Conservation (phyloP, 2,329 filamentous ascomycete species). For the Microdochium bolleyi region DNA sequence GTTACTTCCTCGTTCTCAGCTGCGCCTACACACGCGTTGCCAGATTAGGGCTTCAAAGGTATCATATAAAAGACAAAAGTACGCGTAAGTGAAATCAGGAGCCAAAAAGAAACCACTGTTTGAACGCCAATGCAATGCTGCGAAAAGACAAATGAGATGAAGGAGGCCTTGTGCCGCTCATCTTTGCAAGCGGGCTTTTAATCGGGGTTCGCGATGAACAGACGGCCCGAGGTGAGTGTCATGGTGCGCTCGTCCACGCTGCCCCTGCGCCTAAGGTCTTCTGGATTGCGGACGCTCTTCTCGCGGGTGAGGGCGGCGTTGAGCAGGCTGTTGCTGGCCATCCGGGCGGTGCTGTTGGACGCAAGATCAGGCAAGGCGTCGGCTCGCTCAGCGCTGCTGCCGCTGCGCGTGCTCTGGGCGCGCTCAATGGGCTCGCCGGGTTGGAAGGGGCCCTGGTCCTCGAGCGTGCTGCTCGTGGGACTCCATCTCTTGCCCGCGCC, state of each 20-base stretch:
- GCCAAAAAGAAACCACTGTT: neutral
- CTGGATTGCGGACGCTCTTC: constrained; percentile 58
- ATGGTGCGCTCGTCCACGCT: constrained; percentile 78
- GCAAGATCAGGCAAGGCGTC: constrained; percentile 51
- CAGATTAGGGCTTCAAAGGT: neutral
- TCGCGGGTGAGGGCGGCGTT: constrained; percentile 52
- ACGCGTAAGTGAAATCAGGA: neutral
- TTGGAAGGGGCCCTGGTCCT: constrained; percentile 24
- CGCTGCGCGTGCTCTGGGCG: constrained; percentile 43
- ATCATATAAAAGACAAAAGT: neutral
- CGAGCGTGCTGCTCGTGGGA: constrained; percentile 43
- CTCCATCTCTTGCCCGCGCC: constrained; percentile 34
- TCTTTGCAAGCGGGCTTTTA: constrained; percentile 19
- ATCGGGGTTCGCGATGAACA: constrained; percentile 85
- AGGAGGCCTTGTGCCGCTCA: neutral
- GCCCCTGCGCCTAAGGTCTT: constrained; percentile 67
- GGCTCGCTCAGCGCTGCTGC: constrained; percentile 52
- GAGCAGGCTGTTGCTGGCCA: constrained; percentile 51
- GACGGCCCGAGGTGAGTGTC: constrained; percentile 63
- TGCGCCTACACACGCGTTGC: neutral
- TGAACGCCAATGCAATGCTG: neutral
- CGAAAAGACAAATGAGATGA: constrained; percentile 5
- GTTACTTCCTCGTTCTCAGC: neutral
- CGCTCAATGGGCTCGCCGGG: constrained; percentile 18
- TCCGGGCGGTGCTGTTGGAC: constrained; percentile 29